Conservation (phyloP, 345 rosid species). For the Dipteronia dyeriana region DNA sequence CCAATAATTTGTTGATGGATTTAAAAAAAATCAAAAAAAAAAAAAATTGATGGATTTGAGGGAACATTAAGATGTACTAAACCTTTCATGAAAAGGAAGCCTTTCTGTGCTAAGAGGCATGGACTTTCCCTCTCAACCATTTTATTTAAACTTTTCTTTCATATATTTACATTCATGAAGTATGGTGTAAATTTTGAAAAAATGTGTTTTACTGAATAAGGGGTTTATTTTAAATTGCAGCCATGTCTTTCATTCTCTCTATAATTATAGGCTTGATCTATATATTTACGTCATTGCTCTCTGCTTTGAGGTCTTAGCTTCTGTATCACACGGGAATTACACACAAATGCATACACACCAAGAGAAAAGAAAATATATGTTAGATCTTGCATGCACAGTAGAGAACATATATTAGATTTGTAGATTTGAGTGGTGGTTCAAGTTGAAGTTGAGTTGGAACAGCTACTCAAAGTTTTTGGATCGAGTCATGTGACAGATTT, state of each 20-base stretch:
- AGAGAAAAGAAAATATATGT: too few relatives aligned
- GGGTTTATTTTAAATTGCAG: slow-evolving; percentile 42
- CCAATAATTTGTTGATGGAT: too few relatives aligned
- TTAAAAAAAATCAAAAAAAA: too few relatives aligned
- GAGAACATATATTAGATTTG: not conserved
- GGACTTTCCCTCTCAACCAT: not conserved
- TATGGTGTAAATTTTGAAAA: not conserved
- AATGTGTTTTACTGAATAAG: not conserved
- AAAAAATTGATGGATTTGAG: too few relatives aligned
- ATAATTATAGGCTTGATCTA: slow-evolving; percentile 50
- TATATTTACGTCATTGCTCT: too few relatives aligned
- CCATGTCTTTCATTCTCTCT: slow-evolving; percentile 73
- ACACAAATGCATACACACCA: too few relatives aligned
- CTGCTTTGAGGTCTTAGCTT: too few relatives aligned
- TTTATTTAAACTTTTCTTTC: not conserved
- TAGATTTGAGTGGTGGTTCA: too few relatives aligned
- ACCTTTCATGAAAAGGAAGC: not conserved
- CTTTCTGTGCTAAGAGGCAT: not conserved
- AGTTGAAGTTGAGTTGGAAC: too few relatives aligned
- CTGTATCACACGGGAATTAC: too few relatives aligned
- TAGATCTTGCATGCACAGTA: too few relatives aligned
- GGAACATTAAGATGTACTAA: not conserved
- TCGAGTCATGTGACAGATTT: not conserved
- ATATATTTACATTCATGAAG: not conserved
- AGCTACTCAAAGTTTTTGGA: not conserved